Evolutionary conservation across 345 rosid species (phyloP).

Genomic region (Erodium maritimum): DNA sequence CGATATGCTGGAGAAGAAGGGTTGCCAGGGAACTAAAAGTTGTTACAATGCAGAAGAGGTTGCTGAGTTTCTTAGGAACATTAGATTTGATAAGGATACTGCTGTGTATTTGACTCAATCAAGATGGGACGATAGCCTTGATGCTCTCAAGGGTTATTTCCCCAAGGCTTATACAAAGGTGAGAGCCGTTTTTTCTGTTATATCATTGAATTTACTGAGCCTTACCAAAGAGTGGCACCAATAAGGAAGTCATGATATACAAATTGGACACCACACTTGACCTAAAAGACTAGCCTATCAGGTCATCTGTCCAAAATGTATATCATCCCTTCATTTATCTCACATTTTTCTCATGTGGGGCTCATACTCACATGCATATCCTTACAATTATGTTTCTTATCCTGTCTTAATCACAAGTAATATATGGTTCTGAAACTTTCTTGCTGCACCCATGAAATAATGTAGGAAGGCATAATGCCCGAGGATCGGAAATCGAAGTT

Average conservation of each 20-base stretch:
- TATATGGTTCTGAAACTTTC: background rate
- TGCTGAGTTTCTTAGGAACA: conserved; percentile 24
- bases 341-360: too few relatives aligned
- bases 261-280: too few relatives aligned
- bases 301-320: too few relatives aligned
- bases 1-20: conserved; percentile 15
- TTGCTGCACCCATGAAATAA: background rate
- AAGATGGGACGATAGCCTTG: conserved; percentile 25
- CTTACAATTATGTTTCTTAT: background rate
- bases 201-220: too few relatives aligned
- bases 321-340: too few relatives aligned
- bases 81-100: conserved; percentile 24
- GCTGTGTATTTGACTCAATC: conserved; percentile 23
- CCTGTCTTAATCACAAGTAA: background rate
- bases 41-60: conserved; percentile 15
- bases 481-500: conserved; percentile 16
- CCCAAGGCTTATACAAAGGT: conserved; percentile 33
- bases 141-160: conserved; percentile 26
- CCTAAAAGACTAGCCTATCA: too few relatives aligned
- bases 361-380: too few relatives aligned
- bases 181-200: background rate
- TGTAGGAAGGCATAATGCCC: conserved; percentile 25
- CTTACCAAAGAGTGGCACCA: too few relatives aligned
- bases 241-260: too few relatives aligned
- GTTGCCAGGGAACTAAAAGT: conserved; percentile 11